Evolutionary conservation across 2,329 filamentous ascomycete genomes (phyloP).

Genomic region (Claviceps pazoutovae): DNA sequence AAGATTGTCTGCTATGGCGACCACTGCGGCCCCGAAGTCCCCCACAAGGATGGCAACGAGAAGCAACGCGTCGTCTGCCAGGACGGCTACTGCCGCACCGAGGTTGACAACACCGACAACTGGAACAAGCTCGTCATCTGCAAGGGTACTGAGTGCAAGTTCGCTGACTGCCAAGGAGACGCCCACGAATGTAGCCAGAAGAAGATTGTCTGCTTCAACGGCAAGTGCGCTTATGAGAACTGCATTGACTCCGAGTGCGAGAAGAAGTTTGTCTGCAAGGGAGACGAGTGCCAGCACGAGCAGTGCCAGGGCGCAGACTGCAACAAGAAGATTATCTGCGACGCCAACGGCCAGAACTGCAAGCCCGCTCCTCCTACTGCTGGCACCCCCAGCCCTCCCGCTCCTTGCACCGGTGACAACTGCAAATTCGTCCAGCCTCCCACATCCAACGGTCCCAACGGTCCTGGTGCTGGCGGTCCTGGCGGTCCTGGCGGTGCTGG

Average conservation of each 20-base stretch:
- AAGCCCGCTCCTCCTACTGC: conserved; percentile 6
- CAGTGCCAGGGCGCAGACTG: conserved; percentile 17
- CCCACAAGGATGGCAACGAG: conserved; percentile 14
- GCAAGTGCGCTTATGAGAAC: conserved; percentile 16
- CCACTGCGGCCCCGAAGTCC: conserved; percentile 17
- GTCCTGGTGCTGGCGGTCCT: not conserved
- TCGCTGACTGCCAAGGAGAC: conserved; percentile 9
- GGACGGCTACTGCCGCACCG: conserved; percentile 14
- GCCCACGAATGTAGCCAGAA: conserved; percentile 11
- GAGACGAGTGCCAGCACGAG: conserved; percentile 17
- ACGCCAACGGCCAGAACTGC: conserved; percentile 10
- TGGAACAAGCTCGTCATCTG: conserved; percentile 19
- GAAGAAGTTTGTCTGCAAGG: conserved; percentile 21
- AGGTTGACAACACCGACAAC: conserved; percentile 12
- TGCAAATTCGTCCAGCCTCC: not conserved
- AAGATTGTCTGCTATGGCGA: conserved; percentile 23
- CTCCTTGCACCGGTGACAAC: conserved; percentile 4
- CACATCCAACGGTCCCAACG: conserved; percentile 1
- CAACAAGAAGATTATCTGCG: conserved; percentile 16
- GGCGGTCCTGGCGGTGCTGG: not conserved
- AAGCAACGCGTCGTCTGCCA: conserved; percentile 20
- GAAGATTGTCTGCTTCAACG: conserved; percentile 21
- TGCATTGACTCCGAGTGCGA: conserved; percentile 17
- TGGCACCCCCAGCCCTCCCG: not conserved
- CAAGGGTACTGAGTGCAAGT: conserved; percentile 16